phyloP scores from a whole-genome alignment of 805 yeast species.

The Lipomyces oligophaga region DNA sequence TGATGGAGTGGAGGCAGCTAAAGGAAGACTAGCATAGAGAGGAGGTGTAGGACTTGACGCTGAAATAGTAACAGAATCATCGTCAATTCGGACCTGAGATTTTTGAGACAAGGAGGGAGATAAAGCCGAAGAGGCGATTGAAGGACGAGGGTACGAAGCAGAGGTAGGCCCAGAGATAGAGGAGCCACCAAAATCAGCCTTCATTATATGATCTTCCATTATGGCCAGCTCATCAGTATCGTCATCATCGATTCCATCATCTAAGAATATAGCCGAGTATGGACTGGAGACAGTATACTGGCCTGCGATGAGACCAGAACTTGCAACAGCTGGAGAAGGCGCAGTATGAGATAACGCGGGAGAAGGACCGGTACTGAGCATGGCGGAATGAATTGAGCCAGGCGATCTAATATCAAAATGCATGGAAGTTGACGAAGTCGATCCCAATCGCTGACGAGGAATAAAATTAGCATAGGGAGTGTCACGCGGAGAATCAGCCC shows the following conservation, averaged over 20 bases:
- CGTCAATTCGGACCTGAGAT: conserved; percentile 14
- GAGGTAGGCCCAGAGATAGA: conserved; percentile 4
- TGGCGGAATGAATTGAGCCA: conserved; percentile 3
- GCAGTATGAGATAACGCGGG: too few relatives aligned
- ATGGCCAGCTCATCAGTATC: conserved; percentile 11
- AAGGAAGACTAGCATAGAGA: conserved; percentile 7
- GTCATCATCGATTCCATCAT: not conserved
- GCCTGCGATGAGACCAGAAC: conserved; percentile 1
- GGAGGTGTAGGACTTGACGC: conserved; percentile 16
- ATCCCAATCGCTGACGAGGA: conserved; percentile 14
- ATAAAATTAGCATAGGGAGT: conserved; percentile 13
- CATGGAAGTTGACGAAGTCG: conserved; percentile 4
- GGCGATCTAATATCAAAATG: conserved; percentile 24
- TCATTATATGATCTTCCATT: conserved; percentile 5
- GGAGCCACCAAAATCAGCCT: too few relatives aligned
- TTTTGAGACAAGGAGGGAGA: conserved; percentile 21
- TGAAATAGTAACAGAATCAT: conserved; percentile 6
- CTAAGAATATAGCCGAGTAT: conserved; percentile 12
- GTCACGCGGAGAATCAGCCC: conserved; percentile 20
- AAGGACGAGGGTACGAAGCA: too few relatives aligned
- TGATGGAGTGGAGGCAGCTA: conserved; percentile 6
- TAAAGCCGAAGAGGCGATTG: conserved; percentile 4
- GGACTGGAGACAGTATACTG: conserved; percentile 15
- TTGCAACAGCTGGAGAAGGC: too few relatives aligned
- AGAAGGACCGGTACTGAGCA: too few relatives aligned